Evolutionary conservation across 352 stramenopile species (phyloP).

Genomic region (Pythium sp.): DNA sequence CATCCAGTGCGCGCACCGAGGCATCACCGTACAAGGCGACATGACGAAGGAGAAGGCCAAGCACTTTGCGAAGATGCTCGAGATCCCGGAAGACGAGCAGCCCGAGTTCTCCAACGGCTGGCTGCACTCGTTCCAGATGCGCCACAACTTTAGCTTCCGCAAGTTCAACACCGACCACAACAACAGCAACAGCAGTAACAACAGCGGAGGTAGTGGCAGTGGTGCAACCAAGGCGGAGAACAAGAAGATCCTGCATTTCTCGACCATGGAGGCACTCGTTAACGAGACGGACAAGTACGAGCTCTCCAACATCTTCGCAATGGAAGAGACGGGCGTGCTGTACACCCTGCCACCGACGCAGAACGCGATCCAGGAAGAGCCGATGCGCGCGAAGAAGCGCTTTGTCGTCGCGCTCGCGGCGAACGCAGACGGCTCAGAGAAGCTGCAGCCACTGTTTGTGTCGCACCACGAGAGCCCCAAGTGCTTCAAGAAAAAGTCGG

Average conservation of each 20-base stretch:
- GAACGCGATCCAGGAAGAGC: conserved; percentile 39
- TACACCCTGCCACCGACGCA: conserved; percentile 67
- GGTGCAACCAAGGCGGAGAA: neutral
- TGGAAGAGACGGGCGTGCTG: conserved; percentile 72
- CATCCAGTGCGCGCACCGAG: conserved; percentile 77
- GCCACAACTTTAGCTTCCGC: conserved; percentile 83
- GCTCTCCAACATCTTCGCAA: conserved; percentile 66
- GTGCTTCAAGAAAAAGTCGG: conserved; percentile 74
- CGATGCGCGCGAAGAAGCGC: conserved; percentile 66
- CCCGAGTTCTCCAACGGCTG: conserved; percentile 82
- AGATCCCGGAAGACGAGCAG: conserved; percentile 69
- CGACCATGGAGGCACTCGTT: conserved; percentile 56
- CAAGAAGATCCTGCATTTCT: conserved; percentile 55
- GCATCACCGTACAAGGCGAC: conserved; percentile 78
- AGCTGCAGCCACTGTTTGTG: conserved; percentile 77
- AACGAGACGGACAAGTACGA: conserved; percentile 75
- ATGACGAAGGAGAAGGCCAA: conserved; percentile 86
- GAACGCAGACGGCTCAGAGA: conserved; percentile 75
- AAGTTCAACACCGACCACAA: conserved; percentile 75
- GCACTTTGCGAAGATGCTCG: conserved; percentile 80
- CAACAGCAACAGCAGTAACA: conserved; percentile 17
- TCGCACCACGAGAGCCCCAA: conserved; percentile 77
- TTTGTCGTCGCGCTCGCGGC: conserved; percentile 60
- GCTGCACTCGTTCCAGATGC: conserved; percentile 76
- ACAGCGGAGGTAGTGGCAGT: neutral